Evolutionary conservation across 495 filamentous ascomycete genomes (phyloP), one percentile per base, ranked within the genome.

Genomic region (Trichoderma gamsii): DNA sequence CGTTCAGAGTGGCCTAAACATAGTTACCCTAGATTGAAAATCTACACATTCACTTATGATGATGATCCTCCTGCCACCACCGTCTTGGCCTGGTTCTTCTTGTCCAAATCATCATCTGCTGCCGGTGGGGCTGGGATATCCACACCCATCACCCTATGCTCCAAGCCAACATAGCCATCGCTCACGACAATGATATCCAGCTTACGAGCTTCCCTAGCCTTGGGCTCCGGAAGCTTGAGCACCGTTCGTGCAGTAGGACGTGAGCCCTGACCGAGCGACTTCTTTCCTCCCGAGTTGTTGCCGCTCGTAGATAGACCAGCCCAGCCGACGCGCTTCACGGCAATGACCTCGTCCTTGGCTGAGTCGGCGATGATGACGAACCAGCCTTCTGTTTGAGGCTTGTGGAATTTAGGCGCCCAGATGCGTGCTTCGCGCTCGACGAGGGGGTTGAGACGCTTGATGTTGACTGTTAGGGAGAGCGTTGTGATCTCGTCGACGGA

Each of bases 381-480:
- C 85, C 87, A 98, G 1, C 96, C 93, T 76, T 99, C 95, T 0
- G 90, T 93, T 76, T 99, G 95, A 27, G 92, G 87, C 77, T 99
- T 99, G 0, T 95, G 96, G 79, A 95, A 98, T 4, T 84, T 83
- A 11, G 95, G 94, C 0, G 95, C 91, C 70, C 87, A 96, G 69
- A 97, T 89, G 43, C 88, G 83, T 71, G 83, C 89, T 23, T 90
- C 89, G 18, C 82, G 76, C 70, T 86, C 84, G 0, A 76, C 78
- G 41, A 87, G 75, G 18, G 82, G 70, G 78, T 97, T 97, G 64
- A 85, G 79, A 0, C 95, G 86, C 15, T 81, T 79, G 12, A 97
- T 70, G 8, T 77, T 78, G 13, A 96, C 82, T 1, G 82, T 86
- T 29, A 97, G 73, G 5, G 84, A 83, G 23, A 82, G 76, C 0